Conservation (phyloP, 176 grass and related monocot species). For the Carex myosuroides region DNA sequence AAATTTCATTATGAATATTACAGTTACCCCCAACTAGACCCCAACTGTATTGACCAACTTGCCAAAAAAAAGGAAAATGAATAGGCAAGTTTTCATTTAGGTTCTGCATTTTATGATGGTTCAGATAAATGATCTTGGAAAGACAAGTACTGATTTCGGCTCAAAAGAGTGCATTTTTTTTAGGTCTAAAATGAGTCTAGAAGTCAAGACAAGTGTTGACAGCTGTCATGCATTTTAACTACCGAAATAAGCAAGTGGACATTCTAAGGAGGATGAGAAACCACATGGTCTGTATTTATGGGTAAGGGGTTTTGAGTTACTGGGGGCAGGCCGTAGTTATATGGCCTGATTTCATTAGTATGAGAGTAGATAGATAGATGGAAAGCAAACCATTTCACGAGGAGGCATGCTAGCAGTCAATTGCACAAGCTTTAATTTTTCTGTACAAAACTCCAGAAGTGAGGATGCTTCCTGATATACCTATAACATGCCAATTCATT, state of each 20-base stretch:
- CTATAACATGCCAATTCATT: constrained; percentile 18
- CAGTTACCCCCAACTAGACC: not conserved
- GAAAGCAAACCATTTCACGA: constrained; percentile 64
- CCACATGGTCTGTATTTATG: not conserved
- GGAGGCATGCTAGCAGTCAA: constrained; percentile 59
- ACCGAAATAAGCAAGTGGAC: not conserved
- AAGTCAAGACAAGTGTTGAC: not conserved
- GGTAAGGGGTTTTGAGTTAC: not conserved
- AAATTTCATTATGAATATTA: not conserved
- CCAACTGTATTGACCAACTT: not conserved
- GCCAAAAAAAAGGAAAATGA: not conserved
- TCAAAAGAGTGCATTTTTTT: not conserved
- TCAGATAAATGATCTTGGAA: not conserved
- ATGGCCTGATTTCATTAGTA: not conserved
- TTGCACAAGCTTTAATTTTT: constrained; percentile 73
- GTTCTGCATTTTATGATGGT: not conserved
- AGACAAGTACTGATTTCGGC: not conserved
- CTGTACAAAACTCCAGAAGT: constrained; percentile 74
- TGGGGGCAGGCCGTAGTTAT: not conserved
- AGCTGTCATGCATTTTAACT: not conserved
- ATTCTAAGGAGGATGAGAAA: not conserved
- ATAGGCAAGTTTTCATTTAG: not conserved
- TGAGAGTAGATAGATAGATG: not conserved
- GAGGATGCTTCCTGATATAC: constrained; percentile 71
- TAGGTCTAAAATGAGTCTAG: not conserved